Evolutionary conservation across 2,329 filamentous ascomycete species (phyloP).

Genomic region (Metarhizium brunneum): DNA sequence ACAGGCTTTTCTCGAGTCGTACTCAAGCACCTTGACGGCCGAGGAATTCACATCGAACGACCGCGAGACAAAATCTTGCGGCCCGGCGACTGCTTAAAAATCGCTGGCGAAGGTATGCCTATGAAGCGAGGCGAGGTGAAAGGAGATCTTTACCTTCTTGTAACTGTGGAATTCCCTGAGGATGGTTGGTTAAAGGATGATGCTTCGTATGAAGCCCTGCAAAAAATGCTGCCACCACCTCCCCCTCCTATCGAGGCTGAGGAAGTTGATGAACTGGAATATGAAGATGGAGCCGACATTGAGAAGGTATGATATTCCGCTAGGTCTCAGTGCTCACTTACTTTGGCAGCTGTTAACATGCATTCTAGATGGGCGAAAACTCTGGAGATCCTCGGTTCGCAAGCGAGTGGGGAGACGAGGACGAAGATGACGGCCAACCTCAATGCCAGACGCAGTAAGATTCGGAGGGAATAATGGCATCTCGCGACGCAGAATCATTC

Average conservation of each 20-base stretch:
- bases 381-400: slow-evolving; percentile 59
- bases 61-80: slow-evolving; percentile 73
- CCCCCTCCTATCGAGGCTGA: slow-evolving; percentile 55
- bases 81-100: slow-evolving; percentile 76
- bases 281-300: slow-evolving; percentile 72
- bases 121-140: slow-evolving; percentile 73
- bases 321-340: not conserved
- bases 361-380: slow-evolving; percentile 56
- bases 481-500: not conserved
- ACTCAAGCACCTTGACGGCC: slow-evolving; percentile 83
- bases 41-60: slow-evolving; percentile 75
- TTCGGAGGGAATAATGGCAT: not conserved
- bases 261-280: slow-evolving; percentile 78
- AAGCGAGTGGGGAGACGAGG: slow-evolving; percentile 62
- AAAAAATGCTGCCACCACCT: slow-evolving; percentile 65
- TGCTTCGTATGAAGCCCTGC: slow-evolving; percentile 59
- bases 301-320: slow-evolving; percentile 51
- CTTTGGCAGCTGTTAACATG: slow-evolving; percentile 14
- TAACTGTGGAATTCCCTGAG: slow-evolving; percentile 83
- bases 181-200: slow-evolving; percentile 72
- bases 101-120: slow-evolving; percentile 90
- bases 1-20: slow-evolving; percentile 86
- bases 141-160: slow-evolving; percentile 79
- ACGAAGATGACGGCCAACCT: slow-evolving; percentile 54
- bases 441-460: slow-evolving; percentile 69